Percentiles rank a stretch among this genome's conserved stretches.
These are phyloP conservation scores for Psidium friedrichsthalianum DNA, from an alignment of 345 rosid genomes.

Conservation along the genomic window DNA sequence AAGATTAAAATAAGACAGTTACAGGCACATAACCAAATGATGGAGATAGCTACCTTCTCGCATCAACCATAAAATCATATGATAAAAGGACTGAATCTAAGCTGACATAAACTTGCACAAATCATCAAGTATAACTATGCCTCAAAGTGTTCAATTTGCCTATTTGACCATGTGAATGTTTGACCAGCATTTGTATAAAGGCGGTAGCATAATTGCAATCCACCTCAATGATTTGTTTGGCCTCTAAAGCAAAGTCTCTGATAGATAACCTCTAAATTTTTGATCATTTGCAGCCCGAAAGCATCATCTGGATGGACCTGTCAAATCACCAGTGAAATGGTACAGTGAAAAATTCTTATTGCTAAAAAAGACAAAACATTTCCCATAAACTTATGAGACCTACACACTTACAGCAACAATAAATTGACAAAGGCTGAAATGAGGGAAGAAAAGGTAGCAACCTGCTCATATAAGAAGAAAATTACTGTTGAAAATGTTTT, in stretches of 20 bases:
- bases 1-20: not conserved
- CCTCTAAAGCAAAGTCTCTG: not conserved
- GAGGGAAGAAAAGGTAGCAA: constrained; percentile 5
- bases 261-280: constrained; percentile 65
- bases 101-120: not conserved
- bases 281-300: constrained; percentile 95
- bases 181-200: not conserved
- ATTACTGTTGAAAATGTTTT: constrained; percentile 58
- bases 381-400: not conserved
- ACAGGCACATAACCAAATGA: not conserved
- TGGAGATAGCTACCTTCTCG: not conserved
- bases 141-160: not conserved
- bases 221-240: not conserved
- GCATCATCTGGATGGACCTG: constrained; percentile 97
- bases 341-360: not conserved
- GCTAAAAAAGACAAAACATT: not conserved
- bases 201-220: not conserved
- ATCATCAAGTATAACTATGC: not conserved
- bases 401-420: constrained; percentile 1
- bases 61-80: not conserved
- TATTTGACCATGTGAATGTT: not conserved
- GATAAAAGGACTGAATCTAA: not conserved
- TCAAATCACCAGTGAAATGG: not conserved
- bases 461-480: constrained; percentile 98
- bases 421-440: not conserved